Evolutionary conservation across 495 filamentous ascomycete genomes (phyloP).

Genomic region (Talaromyces ruber): DNA sequence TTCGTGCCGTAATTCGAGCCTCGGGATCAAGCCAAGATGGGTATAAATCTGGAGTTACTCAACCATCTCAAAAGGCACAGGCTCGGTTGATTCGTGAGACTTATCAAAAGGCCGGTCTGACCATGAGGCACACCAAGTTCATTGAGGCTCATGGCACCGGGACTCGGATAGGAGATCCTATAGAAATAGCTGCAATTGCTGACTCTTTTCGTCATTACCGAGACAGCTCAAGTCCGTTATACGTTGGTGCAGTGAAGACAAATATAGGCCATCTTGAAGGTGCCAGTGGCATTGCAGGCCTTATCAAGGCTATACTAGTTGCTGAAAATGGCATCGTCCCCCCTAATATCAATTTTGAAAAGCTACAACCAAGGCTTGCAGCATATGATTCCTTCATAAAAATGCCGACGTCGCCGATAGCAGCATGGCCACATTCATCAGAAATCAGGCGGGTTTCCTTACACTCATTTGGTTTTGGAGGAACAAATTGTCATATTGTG

Average conservation of each 20-base stretch:
- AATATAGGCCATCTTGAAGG: constrained; percentile 39
- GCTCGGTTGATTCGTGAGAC: constrained; percentile 11
- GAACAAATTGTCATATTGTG: constrained; percentile 25
- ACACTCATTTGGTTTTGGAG: constrained; percentile 27
- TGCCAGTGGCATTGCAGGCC: constrained; percentile 39
- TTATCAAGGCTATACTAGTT: constrained; percentile 44
- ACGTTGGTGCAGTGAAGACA: constrained; percentile 10
- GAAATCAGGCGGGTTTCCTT: constrained; percentile 19
- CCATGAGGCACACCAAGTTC: constrained; percentile 12
- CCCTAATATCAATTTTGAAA: constrained; percentile 14
- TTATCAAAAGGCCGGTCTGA: constrained; percentile 11
- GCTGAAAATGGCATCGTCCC: constrained; percentile 34
- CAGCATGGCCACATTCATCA: background rate
- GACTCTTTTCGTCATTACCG: background rate
- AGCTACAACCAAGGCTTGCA: constrained; percentile 12
- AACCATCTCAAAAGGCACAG: constrained; percentile 15
- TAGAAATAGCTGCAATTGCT: constrained; percentile 9
- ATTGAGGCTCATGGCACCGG: constrained; percentile 33
- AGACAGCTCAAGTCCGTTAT: constrained; percentile 3
- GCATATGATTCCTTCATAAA: constrained; percentile 12
- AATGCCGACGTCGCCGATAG: background rate
- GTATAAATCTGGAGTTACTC: constrained; percentile 20
- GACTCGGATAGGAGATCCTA: constrained; percentile 5
- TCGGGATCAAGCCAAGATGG: constrained; percentile 29
- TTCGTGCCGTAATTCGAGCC: constrained; percentile 22